Percentiles rank a stretch among this genome's conserved stretches.
These are phyloP conservation scores for Starmerella bacillaris DNA, from an alignment of 805 yeast species.

Conservation along the genomic window DNA sequence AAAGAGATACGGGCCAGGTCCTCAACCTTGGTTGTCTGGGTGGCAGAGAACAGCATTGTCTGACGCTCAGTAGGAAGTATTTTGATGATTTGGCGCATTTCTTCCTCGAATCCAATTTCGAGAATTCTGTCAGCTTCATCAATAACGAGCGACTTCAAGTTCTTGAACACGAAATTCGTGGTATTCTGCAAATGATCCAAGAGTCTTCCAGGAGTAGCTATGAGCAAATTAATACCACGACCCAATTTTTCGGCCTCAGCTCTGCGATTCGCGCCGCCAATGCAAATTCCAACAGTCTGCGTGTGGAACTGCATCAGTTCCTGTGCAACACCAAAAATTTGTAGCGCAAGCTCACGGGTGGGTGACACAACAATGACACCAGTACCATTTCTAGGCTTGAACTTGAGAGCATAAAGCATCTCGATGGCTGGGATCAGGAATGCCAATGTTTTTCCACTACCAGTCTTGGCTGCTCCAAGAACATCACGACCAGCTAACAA, in stretches of 20 bases:
- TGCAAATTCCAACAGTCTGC: constrained; percentile 90
- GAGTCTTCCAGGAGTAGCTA: constrained; percentile 96
- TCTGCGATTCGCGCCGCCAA: constrained; percentile 96
- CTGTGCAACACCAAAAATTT: constrained; percentile 93
- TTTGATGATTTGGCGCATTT: constrained; percentile 90
- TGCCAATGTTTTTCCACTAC: constrained; percentile 95
- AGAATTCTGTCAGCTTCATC: constrained; percentile 97
- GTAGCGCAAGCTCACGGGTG: constrained; percentile 92
- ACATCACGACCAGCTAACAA: constrained; percentile 92
- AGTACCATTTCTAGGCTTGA: constrained; percentile 95
- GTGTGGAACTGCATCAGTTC: constrained; percentile 79
- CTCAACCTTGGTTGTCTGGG: constrained; percentile 96
- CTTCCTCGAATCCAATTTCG: constrained; percentile 97
- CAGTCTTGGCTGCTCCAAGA: constrained; percentile 98
- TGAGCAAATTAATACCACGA: constrained; percentile 82
- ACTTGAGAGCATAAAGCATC: constrained; percentile 69
- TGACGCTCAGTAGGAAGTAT: constrained; percentile 88
- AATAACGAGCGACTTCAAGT: constrained; percentile 78
- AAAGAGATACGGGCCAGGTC: constrained; percentile 93
- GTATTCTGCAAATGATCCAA: constrained; percentile 95
- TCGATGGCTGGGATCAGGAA: constrained; percentile 92
- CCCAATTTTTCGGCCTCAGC: constrained; percentile 88
- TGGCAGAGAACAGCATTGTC: constrained; percentile 95
- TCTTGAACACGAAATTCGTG: constrained; percentile 80
- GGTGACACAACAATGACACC: constrained; percentile 94